Percentiles rank a stretch among this genome's conserved stretches.
Evolutionary conservation across 805 yeast genomes (phyloP).

Genomic region (Geotrichum ghanense): DNA sequence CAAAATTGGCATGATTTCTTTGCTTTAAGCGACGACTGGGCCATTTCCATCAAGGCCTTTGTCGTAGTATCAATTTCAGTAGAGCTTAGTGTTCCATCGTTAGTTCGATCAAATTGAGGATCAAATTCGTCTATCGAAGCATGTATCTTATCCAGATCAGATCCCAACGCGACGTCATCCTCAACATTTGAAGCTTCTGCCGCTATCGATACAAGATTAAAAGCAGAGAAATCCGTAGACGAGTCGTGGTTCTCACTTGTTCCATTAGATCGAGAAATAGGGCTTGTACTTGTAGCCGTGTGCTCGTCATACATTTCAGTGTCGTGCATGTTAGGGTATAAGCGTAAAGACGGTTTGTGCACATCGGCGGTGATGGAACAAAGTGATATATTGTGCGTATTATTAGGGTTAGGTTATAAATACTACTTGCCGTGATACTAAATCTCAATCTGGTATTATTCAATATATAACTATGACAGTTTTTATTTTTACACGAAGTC

Average conservation of each 20-base stretch:
- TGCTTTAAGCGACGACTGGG: neutral
- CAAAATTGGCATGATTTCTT: slow-evolving; percentile 41
- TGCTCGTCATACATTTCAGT: neutral
- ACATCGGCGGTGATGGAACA: too few species aligned
- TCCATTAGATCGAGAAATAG: neutral
- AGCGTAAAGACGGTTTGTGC: slow-evolving; percentile 2
- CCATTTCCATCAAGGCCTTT: neutral
- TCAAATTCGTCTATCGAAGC: neutral
- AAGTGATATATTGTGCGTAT: too few species aligned
- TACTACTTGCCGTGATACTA: too few species aligned
- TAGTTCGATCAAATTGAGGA: neutral
- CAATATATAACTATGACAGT: too few species aligned
- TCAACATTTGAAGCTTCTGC: neutral
- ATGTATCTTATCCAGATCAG: neutral
- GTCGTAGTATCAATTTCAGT: neutral
- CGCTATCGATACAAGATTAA: neutral
- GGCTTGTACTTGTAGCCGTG: neutral
- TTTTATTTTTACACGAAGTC: too few species aligned
- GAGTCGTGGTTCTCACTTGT: neutral
- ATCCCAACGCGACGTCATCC: neutral
- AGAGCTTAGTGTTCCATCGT: neutral
- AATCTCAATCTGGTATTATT: too few species aligned
- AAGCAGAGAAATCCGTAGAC: neutral
- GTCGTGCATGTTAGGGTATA: slow-evolving; percentile 2
- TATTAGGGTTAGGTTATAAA: too few species aligned